Percentiles rank a stretch among this genome's conserved stretches.
Evolutionary conservation across 2,329 filamentous ascomycete genomes (phyloP).

Genomic region (Diaporthe citrichinensis): DNA sequence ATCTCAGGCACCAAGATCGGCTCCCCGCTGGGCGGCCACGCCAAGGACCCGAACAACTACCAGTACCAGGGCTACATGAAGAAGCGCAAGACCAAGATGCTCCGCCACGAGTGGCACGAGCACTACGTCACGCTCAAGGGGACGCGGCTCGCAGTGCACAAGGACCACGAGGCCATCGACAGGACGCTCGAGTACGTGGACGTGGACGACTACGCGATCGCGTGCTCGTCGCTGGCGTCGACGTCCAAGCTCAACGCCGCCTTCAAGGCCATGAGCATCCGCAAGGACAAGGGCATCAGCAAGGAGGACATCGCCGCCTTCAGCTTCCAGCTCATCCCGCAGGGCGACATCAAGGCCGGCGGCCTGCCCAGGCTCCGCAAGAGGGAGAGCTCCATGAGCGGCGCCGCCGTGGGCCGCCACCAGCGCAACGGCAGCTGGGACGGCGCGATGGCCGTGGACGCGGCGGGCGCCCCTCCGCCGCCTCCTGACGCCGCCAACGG

Average conservation of each 20-base stretch:
- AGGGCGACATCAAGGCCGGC: constrained; percentile 67
- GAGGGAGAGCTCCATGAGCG: constrained; percentile 63
- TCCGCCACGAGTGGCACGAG: constrained; percentile 94
- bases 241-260: constrained; percentile 87
- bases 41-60: constrained; percentile 63
- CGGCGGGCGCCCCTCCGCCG: constrained; percentile 46
- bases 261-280: constrained; percentile 83
- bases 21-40: constrained; percentile 40
- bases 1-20: constrained; percentile 50
- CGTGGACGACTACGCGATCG: constrained; percentile 90
- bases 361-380: constrained; percentile 66
- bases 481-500: constrained; percentile 67
- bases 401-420: constrained; percentile 39
- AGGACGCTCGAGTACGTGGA: constrained; percentile 84
- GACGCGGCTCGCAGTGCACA: constrained; percentile 82
- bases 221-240: constrained; percentile 82
- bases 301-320: constrained; percentile 76
- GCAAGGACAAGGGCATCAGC: constrained; percentile 63
- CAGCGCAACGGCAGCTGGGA: constrained; percentile 43
- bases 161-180: constrained; percentile 66
- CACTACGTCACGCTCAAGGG: constrained; percentile 90
- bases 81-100: constrained; percentile 90
- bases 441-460: constrained; percentile 32
- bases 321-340: constrained; percentile 87
- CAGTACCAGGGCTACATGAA: constrained; percentile 91